Evolutionary conservation across 805 yeast species (phyloP), one percentile per base, ranked within the genome.

Genomic region (Sugiyamaella valdiviana): DNA sequence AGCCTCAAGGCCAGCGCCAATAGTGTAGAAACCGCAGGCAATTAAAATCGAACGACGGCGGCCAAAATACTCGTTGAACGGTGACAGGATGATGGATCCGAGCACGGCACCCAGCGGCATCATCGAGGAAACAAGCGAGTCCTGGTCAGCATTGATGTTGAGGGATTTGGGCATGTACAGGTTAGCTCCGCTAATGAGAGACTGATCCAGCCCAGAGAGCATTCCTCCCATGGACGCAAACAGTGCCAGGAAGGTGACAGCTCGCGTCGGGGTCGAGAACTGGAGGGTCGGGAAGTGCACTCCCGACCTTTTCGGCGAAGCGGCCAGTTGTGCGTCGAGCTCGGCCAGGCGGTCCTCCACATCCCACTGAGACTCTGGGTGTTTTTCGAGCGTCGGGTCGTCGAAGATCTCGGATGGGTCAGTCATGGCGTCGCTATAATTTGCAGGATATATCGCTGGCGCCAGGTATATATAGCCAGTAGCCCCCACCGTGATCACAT

Each of bases 91-190:
- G 36, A 81, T 66, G 49, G 83, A 76, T 42, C 87, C 86, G 23
- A 75, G 74, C 63, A 80, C 74, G 29, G 83, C 85, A 55, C 85
- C 86, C 41, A 81, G 64, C n/a, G 86, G 85, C 82, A 80, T 78
- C 46, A 78, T 69, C 23, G 82, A 69, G 36, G 78, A 71, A 16
- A 80, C 75, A 51, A 80, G 68, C 1, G 85, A 79, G 45, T 66
- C 67, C 54, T 80, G 70, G 53, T 69, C 65, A 4, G 66, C 49
- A 16, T 68, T 57, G 41, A 80, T 63, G 26, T 61, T 38, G 26
- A 80, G 67, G 20, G 68, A 71, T 1, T 62, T 61, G 14, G 65
- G 68, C 74, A 80, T 73, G 19, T 76, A 76, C 47, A 77, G 68
- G 26, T 72, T 67, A 2, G 86, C 86, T 60, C 85, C 86, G 22